Percentiles rank a stretch among this genome's conserved stretches.
These are phyloP conservation scores for Magnolia kwangsiensis DNA, from an alignment of 164 flowering plant species.

Conservation along the genomic window DNA sequence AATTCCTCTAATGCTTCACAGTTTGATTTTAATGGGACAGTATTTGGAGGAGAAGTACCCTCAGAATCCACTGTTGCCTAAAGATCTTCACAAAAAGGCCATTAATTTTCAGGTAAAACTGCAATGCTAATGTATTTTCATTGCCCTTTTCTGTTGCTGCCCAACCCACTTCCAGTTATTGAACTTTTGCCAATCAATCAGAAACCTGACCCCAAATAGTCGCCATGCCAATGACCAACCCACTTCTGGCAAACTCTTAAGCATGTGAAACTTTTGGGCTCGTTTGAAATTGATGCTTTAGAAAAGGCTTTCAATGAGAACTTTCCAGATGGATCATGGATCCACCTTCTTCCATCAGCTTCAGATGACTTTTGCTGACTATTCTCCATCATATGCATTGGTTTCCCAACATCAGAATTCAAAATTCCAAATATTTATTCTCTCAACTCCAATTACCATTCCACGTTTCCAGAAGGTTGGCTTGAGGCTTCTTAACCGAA, in stretches of 20 bases:
- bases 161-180: background rate
- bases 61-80: slow-evolving; percentile 67
- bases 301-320: background rate
- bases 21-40: slow-evolving; percentile 19
- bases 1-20: background rate
- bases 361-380: background rate
- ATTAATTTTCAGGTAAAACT: slow-evolving; percentile 66
- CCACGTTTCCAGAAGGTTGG: no score
- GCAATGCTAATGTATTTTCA: background rate
- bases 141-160: background rate
- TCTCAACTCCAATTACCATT: no score
- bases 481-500: no score
- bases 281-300: background rate
- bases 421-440: no score
- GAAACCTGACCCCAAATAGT: no score
- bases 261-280: background rate
- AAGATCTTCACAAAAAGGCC: slow-evolving; percentile 60
- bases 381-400: no score
- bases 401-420: no score
- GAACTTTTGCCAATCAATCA: no score
- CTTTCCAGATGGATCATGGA: background rate
- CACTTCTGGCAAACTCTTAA: background rate
- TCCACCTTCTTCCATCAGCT: background rate
- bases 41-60: slow-evolving; percentile 78
- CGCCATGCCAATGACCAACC: no score